Evolutionary conservation across 2,329 filamentous ascomycete genomes (phyloP), one percentile per base, ranked within the genome.

Genomic region (Dryadomyces sulphureus): DNA sequence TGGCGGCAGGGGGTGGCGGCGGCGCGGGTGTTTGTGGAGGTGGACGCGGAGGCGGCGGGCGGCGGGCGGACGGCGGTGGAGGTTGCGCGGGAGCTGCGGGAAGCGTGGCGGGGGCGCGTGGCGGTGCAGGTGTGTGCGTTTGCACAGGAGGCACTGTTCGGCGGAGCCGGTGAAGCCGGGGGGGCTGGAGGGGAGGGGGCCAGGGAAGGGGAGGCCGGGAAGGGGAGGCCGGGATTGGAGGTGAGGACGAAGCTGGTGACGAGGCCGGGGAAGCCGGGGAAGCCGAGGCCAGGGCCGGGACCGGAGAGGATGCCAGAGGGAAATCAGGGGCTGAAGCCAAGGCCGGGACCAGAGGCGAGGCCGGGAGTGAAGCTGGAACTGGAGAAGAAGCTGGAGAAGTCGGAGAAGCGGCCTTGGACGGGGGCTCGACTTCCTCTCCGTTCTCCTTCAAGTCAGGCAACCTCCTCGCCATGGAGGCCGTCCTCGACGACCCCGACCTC

Each of bases 11-110:
- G 81, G 5, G 81, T 85, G 3, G 83, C 80, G 0, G 71, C 74
- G 19, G 77, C 84, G 66, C 70, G 81, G 50, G 77, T 78, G 2
- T 86, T 85, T 56, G 79, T 84, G 41, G 81, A 86, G 60, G 68
- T 85, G 1, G 81, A 85, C 57, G 67, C 70, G 38, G 70, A 73
- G 8, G 79, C 84, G 1, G 51, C 48, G 3, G 49, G 41, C 16
- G 38, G 19, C 1, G 62, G 65, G 5, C 49, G 48, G 17, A 46
- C 57, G 30, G 55, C 59, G 0, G 60, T 71, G 46, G 64, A 72
- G 36, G 73, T 72, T 2, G 80, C 75, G 0, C 56, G 78, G 22
- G 61, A 60, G 27, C 63, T 86, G 41, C 79, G 78, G 58, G 54
- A 64, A 3, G 62, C 71, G 45, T 80, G 75, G 56, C 56, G 59